phyloP scores from a whole-genome alignment of 2,329 filamentous ascomycete genomes.

The Rutstroemia sp. region DNA sequence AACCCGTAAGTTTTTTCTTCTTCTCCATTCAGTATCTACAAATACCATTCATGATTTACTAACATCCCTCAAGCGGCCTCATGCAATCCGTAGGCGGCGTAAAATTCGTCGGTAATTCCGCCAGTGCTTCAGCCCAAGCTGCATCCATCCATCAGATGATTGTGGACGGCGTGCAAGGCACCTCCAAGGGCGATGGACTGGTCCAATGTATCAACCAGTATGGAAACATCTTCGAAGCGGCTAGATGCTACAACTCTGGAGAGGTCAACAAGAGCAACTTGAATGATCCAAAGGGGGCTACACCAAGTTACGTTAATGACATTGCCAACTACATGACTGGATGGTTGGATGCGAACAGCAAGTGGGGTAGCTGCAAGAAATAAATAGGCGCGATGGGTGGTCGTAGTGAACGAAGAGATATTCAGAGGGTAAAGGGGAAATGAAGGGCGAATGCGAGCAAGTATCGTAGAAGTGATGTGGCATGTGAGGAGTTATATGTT shows the following conservation, averaged over 20 bases:
- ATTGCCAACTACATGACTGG: constrained; percentile 24
- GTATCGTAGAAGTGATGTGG: no score
- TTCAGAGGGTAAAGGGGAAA: no score
- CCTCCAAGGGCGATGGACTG: constrained; percentile 20
- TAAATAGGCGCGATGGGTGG: background rate
- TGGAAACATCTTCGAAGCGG: constrained; percentile 26
- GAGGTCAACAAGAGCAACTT: constrained; percentile 21
- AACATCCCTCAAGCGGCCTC: constrained; percentile 14
- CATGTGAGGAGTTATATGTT: no score
- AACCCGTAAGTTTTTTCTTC: constrained; percentile 6
- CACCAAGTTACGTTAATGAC: constrained; percentile 26
- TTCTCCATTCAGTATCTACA: background rate
- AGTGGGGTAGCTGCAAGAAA: background rate
- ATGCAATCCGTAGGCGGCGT: constrained; percentile 24
- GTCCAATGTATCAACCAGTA: constrained; percentile 23
- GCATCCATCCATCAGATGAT: constrained; percentile 25
- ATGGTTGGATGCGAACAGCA: constrained; percentile 5
- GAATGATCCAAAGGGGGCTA: constrained; percentile 21
- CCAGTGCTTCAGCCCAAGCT: constrained; percentile 16
- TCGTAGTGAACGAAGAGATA: background rate
- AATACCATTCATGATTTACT: background rate
- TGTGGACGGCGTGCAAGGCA: constrained; percentile 27
- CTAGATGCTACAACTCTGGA: constrained; percentile 28
- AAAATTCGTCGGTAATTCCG: constrained; percentile 14
- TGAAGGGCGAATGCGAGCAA: no score